These are phyloP conservation scores for Alternaria rosae DNA, from an alignment of 2,329 filamentous ascomycete species.

Conservation along the genomic window DNA sequence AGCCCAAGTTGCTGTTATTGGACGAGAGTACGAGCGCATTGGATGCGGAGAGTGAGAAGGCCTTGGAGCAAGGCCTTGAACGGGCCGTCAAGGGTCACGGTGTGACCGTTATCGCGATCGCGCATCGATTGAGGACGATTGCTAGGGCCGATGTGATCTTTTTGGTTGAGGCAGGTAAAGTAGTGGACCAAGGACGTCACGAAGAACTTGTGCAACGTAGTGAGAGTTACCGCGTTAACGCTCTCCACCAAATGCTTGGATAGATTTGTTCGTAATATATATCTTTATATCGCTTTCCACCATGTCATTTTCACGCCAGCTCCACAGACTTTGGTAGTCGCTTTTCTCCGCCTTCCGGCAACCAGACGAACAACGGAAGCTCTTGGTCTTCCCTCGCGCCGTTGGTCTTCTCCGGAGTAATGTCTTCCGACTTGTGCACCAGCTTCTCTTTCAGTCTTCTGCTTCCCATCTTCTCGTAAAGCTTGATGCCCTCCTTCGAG, in stretches of 20 bases:
- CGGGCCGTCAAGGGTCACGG: constrained; percentile 43
- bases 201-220: constrained; percentile 57
- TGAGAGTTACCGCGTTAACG: constrained; percentile 60
- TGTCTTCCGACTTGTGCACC: constrained; percentile 49
- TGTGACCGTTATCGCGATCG: constrained; percentile 55
- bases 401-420: constrained; percentile 25
- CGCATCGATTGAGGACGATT: constrained; percentile 54
- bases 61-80: constrained; percentile 52
- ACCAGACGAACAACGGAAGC: constrained; percentile 25
- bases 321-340: constrained; percentile 22
- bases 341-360: constrained; percentile 17
- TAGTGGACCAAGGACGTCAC: constrained; percentile 59
- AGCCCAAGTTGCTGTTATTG: constrained; percentile 52
- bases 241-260: constrained; percentile 57
- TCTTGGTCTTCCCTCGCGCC: constrained; percentile 13
- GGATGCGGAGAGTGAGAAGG: constrained; percentile 53
- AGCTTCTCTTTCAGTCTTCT: constrained; percentile 50
- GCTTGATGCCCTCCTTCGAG: constrained; percentile 50
- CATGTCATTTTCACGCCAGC: constrained; percentile 10
- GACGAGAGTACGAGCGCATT: constrained; percentile 55
- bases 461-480: constrained; percentile 60
- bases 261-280: constrained; percentile 22
- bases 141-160: constrained; percentile 54
- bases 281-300: not conserved
- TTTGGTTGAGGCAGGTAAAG: constrained; percentile 57